phyloP scores from a whole-genome alignment of 306 rosid genomes.

The Castanopsis chinensis region DNA sequence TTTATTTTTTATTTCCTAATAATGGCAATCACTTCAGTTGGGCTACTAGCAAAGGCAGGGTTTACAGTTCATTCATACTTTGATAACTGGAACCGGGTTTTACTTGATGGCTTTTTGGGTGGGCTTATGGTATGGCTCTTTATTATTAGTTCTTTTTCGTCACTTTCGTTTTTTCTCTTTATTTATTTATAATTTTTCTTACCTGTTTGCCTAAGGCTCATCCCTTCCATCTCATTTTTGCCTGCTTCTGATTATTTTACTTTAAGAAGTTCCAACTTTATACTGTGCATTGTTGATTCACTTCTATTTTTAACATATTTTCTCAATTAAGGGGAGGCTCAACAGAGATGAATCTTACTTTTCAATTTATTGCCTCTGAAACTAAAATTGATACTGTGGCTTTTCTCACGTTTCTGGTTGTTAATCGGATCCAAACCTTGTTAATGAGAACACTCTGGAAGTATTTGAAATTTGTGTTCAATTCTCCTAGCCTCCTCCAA shows the following conservation, averaged over 20 bases:
- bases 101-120: conserved; percentile 68
- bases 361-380: not conserved
- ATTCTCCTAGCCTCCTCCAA: not conserved
- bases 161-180: not conserved
- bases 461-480: not conserved
- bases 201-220: not conserved
- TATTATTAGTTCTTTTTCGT: not conserved
- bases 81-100: conserved; percentile 64
- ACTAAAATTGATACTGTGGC: not conserved
- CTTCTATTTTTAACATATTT: not conserved
- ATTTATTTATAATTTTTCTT: not conserved
- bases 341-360: not conserved
- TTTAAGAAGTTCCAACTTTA: not conserved
- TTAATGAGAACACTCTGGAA: not conserved
- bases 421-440: not conserved
- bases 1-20: conserved; percentile 72
- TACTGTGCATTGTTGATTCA: not conserved
- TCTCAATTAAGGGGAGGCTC: not conserved
- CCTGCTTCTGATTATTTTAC: not conserved
- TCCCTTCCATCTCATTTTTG: not conserved
- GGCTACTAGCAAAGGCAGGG: conserved; percentile 60
- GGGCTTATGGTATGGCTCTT: conserved; percentile 65
- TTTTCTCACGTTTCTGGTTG: not conserved
- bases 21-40: conserved; percentile 72
- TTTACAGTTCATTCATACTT: conserved; percentile 68